Evolutionary conservation across 768 basidiomycete species (phyloP), one percentile per base, ranked within the genome.

Genomic region (Flagelloscypha sp.): DNA sequence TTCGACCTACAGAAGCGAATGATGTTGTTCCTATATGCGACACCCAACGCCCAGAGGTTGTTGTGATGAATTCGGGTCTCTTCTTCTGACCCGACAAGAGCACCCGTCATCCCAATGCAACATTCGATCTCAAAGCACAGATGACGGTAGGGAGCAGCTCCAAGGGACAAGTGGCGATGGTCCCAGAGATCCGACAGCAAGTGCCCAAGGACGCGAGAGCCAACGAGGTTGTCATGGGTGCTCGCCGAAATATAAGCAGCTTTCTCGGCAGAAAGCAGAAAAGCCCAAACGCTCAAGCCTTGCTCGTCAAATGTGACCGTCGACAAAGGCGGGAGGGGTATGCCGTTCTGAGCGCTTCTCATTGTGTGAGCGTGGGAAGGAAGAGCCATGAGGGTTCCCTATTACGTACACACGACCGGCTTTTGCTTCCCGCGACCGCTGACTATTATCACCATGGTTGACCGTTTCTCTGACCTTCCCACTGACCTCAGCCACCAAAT

Each of bases 1-100:
- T n/a, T n/a, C n/a, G n/a, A 42, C 44, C 15, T n/a, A 46, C 44
- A 43, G 24, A 46, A 29, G 16, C 42, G 41, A 9, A 45, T 33
- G 4, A 46, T 19, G 12, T 43, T 25, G 28, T 46, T 40, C 5
- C 42, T 38, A 27, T 39, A 39, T 15, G 13, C 6, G 15, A 43
- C 10, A 11, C 45, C 45, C 18, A 40, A 15, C 5, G 4, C 10
- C 22, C 32, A 25, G 17, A 46, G 12, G 17, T 39, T 37, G 6
- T 21, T 24, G 23, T 43, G 18, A 24, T 31, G 45, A 16, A 20
- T 33, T 16, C 20, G 19, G 10, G 17, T 24, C 32, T 43, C 42
- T 16, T 21, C 8, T 16, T 21, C 25, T n/a, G n/a, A n/a, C n/a
- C n/a, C n/a, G n/a, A n/a, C n/a, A n/a, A n/a, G n/a, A n/a, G n/a